Evolutionary conservation across 1,139 yeast genomes (phyloP).

Genomic region (Meyerozyma elateridarum): DNA sequence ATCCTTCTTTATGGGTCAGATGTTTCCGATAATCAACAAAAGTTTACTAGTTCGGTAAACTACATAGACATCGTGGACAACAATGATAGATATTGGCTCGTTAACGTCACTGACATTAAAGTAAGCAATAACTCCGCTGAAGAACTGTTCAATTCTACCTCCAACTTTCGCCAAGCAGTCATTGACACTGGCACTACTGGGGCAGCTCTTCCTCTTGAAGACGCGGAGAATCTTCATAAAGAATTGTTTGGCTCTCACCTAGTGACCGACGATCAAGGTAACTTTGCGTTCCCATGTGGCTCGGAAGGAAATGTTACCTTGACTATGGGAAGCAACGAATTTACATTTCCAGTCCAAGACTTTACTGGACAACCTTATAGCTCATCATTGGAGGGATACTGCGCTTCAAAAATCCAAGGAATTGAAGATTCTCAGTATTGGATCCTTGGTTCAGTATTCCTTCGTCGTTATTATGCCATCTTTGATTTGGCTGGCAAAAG

Average conservation of each 20-base stretch:
- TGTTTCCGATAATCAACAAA: slow-evolving; percentile 14
- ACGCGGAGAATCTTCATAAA: slow-evolving; percentile 50
- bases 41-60: slow-evolving; percentile 20
- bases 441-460: slow-evolving; percentile 60
- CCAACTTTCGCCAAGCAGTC: slow-evolving; percentile 39
- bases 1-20: slow-evolving; percentile 23
- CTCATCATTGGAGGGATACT: slow-evolving; percentile 40
- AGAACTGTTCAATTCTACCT: slow-evolving; percentile 22
- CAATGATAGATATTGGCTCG: slow-evolving; percentile 48
- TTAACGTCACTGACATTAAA: slow-evolving; percentile 35
- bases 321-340: slow-evolving; percentile 37
- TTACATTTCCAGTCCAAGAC: slow-evolving; percentile 40
- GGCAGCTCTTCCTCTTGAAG: slow-evolving; percentile 50
- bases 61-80: slow-evolving; percentile 38
- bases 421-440: slow-evolving; percentile 29
- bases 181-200: slow-evolving; percentile 70
- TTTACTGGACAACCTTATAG: slow-evolving; percentile 48
- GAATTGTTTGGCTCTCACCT: slow-evolving; percentile 39
- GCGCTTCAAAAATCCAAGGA: slow-evolving; percentile 68
- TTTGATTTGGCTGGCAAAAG: slow-evolving; percentile 48
- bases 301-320: slow-evolving; percentile 29
- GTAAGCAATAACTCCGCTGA: slow-evolving; percentile 22
- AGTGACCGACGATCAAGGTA: slow-evolving; percentile 50
- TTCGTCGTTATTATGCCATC: slow-evolving; percentile 53
- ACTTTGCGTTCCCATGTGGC: slow-evolving; percentile 59